Evolutionary conservation across 805 yeast genomes (phyloP).

Genomic region (Candida khao-thaluensis): DNA sequence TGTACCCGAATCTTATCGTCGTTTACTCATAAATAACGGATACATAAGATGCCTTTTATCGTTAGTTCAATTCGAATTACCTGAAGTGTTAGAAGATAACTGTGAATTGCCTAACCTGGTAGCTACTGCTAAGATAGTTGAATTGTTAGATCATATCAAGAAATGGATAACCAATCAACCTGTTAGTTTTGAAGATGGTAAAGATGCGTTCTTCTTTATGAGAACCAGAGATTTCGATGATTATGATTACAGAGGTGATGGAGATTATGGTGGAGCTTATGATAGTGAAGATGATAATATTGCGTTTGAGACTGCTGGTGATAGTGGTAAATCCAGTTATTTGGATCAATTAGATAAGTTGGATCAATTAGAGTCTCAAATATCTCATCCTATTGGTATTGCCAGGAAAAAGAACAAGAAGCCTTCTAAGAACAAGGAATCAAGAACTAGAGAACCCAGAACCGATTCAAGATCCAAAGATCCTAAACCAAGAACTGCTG

Average conservation of each 20-base stretch:
- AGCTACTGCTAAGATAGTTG: slow-evolving; percentile 29
- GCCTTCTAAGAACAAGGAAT: slow-evolving; percentile 9
- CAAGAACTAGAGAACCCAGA: slow-evolving; percentile 7
- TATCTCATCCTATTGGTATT: slow-evolving; percentile 24
- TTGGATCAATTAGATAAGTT: slow-evolving; percentile 31
- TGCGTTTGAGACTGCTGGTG: slow-evolving; percentile 31
- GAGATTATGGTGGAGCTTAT: slow-evolving; percentile 16
- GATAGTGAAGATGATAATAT: slow-evolving; percentile 27
- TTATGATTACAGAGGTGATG: slow-evolving; percentile 28
- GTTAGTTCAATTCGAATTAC: slow-evolving; percentile 46
- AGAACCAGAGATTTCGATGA: slow-evolving; percentile 25
- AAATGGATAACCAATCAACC: slow-evolving; percentile 41
- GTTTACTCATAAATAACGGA: slow-evolving; percentile 47
- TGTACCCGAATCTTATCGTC: slow-evolving; percentile 17
- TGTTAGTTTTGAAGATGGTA: slow-evolving; percentile 33
- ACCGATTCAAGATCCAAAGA: slow-evolving; percentile 8
- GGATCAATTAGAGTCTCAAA: slow-evolving; percentile 35
- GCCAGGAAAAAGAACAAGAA: slow-evolving; percentile 24
- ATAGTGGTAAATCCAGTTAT: slow-evolving; percentile 10
- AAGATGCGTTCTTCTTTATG: slow-evolving; percentile 34
- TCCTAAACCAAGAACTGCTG: not conserved
- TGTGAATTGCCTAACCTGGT: slow-evolving; percentile 39
- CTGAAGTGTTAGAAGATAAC: slow-evolving; percentile 36
- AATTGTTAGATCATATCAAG: slow-evolving; percentile 35
- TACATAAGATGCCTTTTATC: slow-evolving; percentile 47